Evolutionary conservation across 2,329 filamentous ascomycete species (phyloP).

Genomic region (Hypoxylon sp.): DNA sequence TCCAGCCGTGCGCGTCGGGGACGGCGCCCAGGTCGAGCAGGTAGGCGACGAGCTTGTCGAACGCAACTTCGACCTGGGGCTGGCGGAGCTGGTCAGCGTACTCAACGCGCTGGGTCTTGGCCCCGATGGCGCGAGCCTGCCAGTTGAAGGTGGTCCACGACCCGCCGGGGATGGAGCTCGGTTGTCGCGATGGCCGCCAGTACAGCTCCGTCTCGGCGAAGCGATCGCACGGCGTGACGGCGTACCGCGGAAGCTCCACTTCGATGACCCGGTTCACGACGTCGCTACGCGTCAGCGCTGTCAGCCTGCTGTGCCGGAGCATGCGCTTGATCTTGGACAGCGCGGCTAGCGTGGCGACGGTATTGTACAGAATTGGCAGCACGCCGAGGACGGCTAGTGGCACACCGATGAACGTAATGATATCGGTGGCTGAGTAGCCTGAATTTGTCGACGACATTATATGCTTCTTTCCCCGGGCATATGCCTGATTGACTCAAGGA

Average conservation of each 20-base stretch:
- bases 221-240: conserved; percentile 71
- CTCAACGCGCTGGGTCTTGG: conserved; percentile 72
- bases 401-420: conserved; percentile 69
- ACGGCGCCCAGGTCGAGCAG: conserved; percentile 73
- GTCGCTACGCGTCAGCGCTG: conserved; percentile 71
- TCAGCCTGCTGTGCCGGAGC: conserved; percentile 67
- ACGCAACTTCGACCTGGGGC: conserved; percentile 65
- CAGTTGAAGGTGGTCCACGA: conserved; percentile 76
- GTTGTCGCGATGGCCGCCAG: conserved; percentile 66
- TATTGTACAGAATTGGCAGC: conserved; percentile 75
- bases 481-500: not conserved
- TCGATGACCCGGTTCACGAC: conserved; percentile 75
- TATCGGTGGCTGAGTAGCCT: conserved; percentile 56
- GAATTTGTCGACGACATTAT: conserved; percentile 31
- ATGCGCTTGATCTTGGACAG: conserved; percentile 71
- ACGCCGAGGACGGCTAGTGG: conserved; percentile 71
- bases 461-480: not conserved
- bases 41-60: conserved; percentile 72
- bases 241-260: conserved; percentile 73
- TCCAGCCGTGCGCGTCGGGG: conserved; percentile 70
- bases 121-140: conserved; percentile 71
- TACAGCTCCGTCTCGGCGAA: conserved; percentile 66
- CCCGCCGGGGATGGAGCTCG: conserved; percentile 69
- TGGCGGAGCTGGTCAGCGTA: conserved; percentile 69
- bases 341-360: conserved; percentile 68